Base-by-base conservation (phyloP, 2,329 filamentous ascomycete genomes). In the Aspergillus costaricaensis region DNA sequence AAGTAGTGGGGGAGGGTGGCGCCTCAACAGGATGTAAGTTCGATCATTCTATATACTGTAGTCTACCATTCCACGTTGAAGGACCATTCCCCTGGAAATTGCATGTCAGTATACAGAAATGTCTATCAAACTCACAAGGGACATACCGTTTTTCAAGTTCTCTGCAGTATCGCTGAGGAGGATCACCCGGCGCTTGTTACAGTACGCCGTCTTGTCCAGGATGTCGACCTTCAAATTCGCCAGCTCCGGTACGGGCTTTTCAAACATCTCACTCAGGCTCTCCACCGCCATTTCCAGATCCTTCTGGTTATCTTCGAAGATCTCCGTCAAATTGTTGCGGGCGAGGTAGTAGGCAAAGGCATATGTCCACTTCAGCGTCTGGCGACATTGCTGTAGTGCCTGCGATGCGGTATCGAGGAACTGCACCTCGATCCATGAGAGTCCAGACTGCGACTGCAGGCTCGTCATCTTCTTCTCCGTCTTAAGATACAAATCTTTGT, bases 381-480 rank as follows among this genome's bases (percentile, higher is more conserved):
- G 94, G n/a, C 95, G 91, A 77, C 95, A 99, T 50, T 92, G 92
- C 79, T 98, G 94, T 15, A 99, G 84, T 3, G 94, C 92, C 73
- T 96, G 92, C 0, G 93, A 96, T 0, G 95, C 95, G 2, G 91
- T 89, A 71, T 96, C 91, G 21, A 99, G 85, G 74, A 98, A 99
- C 73, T 99, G 95, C 6, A 99, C 95, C 75, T 99, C 95, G 61
- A 99, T 99, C 95, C 95, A 99, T 0, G 93, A 97, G 87, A 99
- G 92, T 64, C 92, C 92, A 0, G 94, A 97, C 27, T 92, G 88
- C 41, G 91, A 92, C 77, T 99, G 95, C 47, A 99, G 84, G 75
- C 95, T 91, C 30, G 94, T 91, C 95, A 99, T 99, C 83, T 99
- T 99, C 85, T 94, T 96, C 78, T 99, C 94, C 0, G 95, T 98